phyloP scores from a whole-genome alignment of 2,329 filamentous ascomycete species.

The Diaporthe sp. region DNA sequence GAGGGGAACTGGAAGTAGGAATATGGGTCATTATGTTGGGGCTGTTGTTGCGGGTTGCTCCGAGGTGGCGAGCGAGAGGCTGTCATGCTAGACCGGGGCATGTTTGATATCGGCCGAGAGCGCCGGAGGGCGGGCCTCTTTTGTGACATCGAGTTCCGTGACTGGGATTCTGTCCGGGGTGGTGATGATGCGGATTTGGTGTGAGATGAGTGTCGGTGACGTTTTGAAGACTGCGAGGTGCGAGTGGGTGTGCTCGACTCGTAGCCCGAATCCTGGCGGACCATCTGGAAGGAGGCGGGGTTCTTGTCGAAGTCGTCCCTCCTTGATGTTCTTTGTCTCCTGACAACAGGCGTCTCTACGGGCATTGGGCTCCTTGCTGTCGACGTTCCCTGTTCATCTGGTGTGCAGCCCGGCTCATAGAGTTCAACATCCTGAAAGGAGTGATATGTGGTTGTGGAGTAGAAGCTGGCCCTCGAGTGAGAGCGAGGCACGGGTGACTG shows the following conservation, averaged over 20 bases:
- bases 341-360: conserved; percentile 19
- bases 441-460: conserved; percentile 65
- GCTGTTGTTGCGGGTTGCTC: conserved; percentile 42
- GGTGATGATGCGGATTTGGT: conserved; percentile 44
- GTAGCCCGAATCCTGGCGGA: conserved; percentile 71
- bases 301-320: conserved; percentile 45
- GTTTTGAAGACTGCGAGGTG: conserved; percentile 49
- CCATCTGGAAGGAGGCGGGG: conserved; percentile 57
- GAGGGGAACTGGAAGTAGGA: conserved; percentile 57
- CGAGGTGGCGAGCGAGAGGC: conserved; percentile 45
- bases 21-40: conserved; percentile 46
- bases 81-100: conserved; percentile 43
- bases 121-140: conserved; percentile 58
- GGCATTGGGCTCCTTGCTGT: conserved; percentile 39
- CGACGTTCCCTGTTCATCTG: conserved; percentile 43
- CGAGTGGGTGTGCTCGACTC: conserved; percentile 60
- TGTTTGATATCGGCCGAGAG: conserved; percentile 47
- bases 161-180: conserved; percentile 34
- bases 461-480: conserved; percentile 56
- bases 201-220: conserved; percentile 47
- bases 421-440: conserved; percentile 66
- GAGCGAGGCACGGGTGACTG: conserved; percentile 39
- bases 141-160: conserved; percentile 42
- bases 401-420: conserved; percentile 53
- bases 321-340: conserved; percentile 26